A percentile compares a stretch with the other conserved stretches of the same genome.
Conservation (phyloP, 2,329 filamentous ascomycete genomes). For the Pseudogymnoascus sp. region DNA sequence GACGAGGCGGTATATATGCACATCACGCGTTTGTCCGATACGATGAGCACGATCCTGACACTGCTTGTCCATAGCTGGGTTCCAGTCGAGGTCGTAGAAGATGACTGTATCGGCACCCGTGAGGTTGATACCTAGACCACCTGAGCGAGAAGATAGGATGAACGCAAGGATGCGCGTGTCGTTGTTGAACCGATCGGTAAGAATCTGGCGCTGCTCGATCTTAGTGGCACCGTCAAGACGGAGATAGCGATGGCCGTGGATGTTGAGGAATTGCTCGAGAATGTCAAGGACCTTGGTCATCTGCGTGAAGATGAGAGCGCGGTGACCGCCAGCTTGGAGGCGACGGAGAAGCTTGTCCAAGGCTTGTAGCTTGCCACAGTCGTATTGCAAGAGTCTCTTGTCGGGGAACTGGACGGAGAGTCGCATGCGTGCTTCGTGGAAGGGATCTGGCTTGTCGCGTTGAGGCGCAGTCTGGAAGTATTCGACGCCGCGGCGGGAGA, state of each 20-base stretch:
- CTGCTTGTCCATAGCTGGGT: conserved; percentile 98
- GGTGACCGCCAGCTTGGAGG: conserved; percentile 81
- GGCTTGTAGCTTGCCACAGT: conserved; percentile 91
- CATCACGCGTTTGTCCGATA: conserved; percentile 93
- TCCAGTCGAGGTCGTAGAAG: conserved; percentile 99
- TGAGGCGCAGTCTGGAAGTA: conserved; percentile 49
- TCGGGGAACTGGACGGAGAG: conserved; percentile 95
- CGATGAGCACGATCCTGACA: conserved; percentile 96
- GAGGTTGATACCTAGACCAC: conserved; percentile 90
- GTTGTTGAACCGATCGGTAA: conserved; percentile 95
- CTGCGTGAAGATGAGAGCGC: conserved; percentile 95
- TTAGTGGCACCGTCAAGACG: conserved; percentile 95
- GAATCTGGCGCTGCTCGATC: conserved; percentile 87
- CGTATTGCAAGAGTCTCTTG: conserved; percentile 90
- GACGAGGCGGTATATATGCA: conserved; percentile 93
- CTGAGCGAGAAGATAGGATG: conserved; percentile 89
- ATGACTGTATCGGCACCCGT: conserved; percentile 97
- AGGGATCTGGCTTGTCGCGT: conserved; percentile 64
- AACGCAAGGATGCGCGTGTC: conserved; percentile 89
- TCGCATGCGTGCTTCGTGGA: conserved; percentile 88
- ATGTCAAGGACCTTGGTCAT: conserved; percentile 99
- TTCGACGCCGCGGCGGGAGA: conserved; percentile 52
- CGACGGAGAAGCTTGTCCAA: conserved; percentile 79
- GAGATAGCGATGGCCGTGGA: conserved; percentile 93
- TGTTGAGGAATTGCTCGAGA: conserved; percentile 93